Base-by-base conservation (phyloP, 2,329 filamentous ascomycete species). In the Ceratocystis ficicola region DNA sequence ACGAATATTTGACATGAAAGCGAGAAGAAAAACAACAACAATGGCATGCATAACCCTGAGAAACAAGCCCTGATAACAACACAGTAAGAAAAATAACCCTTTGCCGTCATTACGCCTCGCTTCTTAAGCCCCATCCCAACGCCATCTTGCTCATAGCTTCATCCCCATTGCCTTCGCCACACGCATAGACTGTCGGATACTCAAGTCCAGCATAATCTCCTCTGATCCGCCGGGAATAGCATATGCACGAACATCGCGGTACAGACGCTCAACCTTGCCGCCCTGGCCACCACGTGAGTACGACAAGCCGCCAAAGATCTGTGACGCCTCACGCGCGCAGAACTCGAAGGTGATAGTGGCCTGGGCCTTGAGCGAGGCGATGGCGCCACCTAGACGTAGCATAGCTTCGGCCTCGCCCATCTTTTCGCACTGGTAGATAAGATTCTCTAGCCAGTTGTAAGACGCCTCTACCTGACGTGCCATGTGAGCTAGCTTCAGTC, bases 151-250 rank as follows among this genome's bases (percentile, higher is more conserved):
- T 74, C 86, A 97, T 75, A 99, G 74, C 83, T 96, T 99, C 93
- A 97, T 96, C 8, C 94, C 94, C 75, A 96, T 80, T 69, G 86
- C 86, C 82, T 96, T 87, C 71, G 91, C 89, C 65, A 99, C 94
- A 75, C 85, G 86, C 80, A 96, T 75, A 69, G 87, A 88, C 81
- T 96, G 92, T 71, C 93, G 83, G 75, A 99, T 95, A 77, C 90
- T 95, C 73, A 99, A 77, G 76, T 99, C 94, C 70, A 97, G 79
- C 94, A 99, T 99, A 70, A 99, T 99, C 82, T 99, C 94, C 79
- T 99, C 93, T 70, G 86, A 90, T 28, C 94, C 94, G 72, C 94
- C 94, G 2, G 94, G 94, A 71, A 99, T 93, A 69, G 94, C 93
- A 76, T 99, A 97, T 0, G 94, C 94, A 71, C 94, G 83, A 17